phyloP scores from a whole-genome alignment of 208 protist species.

The Crithidia acanthocephali region DNA sequence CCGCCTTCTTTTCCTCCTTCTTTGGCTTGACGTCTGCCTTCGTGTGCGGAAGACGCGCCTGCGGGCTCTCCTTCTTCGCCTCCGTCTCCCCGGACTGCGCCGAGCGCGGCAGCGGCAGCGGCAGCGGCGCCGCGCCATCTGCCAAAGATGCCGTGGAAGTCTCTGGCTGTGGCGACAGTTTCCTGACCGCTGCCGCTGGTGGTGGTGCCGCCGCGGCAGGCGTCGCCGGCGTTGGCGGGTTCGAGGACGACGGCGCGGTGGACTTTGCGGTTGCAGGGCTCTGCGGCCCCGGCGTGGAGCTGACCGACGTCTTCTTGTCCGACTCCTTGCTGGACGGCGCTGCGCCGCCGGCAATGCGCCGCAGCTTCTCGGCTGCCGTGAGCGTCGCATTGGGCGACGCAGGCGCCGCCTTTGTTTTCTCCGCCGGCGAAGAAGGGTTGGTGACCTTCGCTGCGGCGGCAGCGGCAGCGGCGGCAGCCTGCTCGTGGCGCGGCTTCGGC shows the following conservation, averaged over 20 bases:
- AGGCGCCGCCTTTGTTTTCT: neutral
- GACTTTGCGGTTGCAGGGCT: conserved; percentile 1
- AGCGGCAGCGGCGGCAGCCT: neutral
- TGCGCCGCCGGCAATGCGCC: neutral
- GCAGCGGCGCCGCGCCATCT: neutral
- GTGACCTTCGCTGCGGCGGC: neutral
- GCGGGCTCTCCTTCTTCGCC: neutral
- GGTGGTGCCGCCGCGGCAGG: too few species aligned
- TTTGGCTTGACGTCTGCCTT: neutral
- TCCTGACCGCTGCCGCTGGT: too few species aligned
- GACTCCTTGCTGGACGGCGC: neutral
- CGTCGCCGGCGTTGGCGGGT: neutral
- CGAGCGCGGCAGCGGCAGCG: conserved; percentile 10
- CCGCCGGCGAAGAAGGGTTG: neutral
- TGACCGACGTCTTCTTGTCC: neutral
- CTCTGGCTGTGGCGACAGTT: neutral
- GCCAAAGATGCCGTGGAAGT: too few species aligned
- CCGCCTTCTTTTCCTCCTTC: neutral
- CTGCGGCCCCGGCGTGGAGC: neutral
- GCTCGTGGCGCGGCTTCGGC: conserved; percentile 34
- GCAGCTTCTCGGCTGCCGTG: conserved; percentile 19
- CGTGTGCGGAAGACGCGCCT: neutral
- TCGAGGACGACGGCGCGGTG: neutral
- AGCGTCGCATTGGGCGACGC: neutral
- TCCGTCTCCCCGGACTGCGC: conserved; percentile 4